Evolutionary conservation across 2,329 filamentous ascomycete genomes (phyloP).

Genomic region (Lizonia empirigonia): DNA sequence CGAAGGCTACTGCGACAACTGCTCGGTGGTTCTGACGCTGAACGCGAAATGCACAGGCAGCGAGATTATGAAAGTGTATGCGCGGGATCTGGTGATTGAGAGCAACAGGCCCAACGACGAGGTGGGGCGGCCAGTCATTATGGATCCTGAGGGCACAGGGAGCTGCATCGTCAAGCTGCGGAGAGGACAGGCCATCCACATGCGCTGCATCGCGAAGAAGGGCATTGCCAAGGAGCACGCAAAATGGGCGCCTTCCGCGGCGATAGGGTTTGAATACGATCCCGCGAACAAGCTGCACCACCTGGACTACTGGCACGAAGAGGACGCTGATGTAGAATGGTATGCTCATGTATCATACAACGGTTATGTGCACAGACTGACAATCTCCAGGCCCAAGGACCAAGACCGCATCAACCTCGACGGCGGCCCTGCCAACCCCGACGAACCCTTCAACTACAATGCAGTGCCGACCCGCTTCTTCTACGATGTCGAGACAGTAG

Average conservation of each 20-base stretch:
- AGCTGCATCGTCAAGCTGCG: slow-evolving; percentile 89
- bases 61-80: slow-evolving; percentile 92
- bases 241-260: slow-evolving; percentile 93
- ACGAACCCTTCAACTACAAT: slow-evolving; percentile 89
- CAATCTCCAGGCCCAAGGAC: slow-evolving; percentile 71
- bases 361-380: not conserved
- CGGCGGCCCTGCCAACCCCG: slow-evolving; percentile 72
- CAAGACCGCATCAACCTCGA: slow-evolving; percentile 83
- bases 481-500: slow-evolving; percentile 88
- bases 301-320: slow-evolving; percentile 93
- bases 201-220: slow-evolving; percentile 95
- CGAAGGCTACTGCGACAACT: slow-evolving; percentile 91
- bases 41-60: slow-evolving; percentile 85
- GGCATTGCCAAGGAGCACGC: slow-evolving; percentile 98
- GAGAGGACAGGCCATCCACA: slow-evolving; percentile 84
- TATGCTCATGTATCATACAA: slow-evolving; percentile 54
- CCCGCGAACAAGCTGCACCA: slow-evolving; percentile 95
- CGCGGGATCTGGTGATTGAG: slow-evolving; percentile 80
- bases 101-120: slow-evolving; percentile 72
- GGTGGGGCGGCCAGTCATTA: slow-evolving; percentile 82
- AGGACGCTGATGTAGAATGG: slow-evolving; percentile 84
- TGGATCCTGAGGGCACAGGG: slow-evolving; percentile 79
- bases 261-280: slow-evolving; percentile 97
- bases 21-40: slow-evolving; percentile 82
- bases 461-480: slow-evolving; percentile 86